Percentiles rank a stretch among this genome's conserved stretches.
phyloP scores from a whole-genome alignment of 2,329 filamentous ascomycete genomes.

The Escovopsis sp. region DNA sequence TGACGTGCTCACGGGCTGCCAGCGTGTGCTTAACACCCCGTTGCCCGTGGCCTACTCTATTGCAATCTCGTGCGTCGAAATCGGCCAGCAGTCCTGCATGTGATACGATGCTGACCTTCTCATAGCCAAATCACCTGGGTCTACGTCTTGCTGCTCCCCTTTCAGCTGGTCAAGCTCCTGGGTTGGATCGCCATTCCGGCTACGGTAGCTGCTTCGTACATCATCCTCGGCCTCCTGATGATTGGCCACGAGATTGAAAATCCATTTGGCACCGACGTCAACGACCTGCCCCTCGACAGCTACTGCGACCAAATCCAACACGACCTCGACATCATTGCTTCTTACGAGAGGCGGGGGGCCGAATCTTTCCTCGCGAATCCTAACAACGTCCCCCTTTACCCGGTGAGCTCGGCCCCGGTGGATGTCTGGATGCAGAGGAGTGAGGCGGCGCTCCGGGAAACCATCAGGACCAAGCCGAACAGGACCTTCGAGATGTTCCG shows the following conservation, averaged over 20 bases:
- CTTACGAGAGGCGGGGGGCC: constrained; percentile 23
- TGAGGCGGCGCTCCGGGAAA: constrained; percentile 23
- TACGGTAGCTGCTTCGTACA: constrained; percentile 58
- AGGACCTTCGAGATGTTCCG: constrained; percentile 20
- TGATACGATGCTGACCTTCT: neutral
- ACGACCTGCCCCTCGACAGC: constrained; percentile 61
- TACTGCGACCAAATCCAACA: constrained; percentile 62
- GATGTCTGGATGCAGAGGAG: constrained; percentile 25
- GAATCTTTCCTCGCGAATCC: constrained; percentile 18
- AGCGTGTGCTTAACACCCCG: constrained; percentile 69
- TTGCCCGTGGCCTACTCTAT: constrained; percentile 74
- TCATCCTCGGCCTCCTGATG: constrained; percentile 59
- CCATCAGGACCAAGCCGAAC: constrained; percentile 26
- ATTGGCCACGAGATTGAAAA: constrained; percentile 78
- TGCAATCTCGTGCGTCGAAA: constrained; percentile 40
- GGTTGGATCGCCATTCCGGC: constrained; percentile 66
- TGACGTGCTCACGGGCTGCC: constrained; percentile 56
- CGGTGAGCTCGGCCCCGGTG: constrained; percentile 29
- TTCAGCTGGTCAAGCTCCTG: constrained; percentile 55
- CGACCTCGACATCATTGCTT: constrained; percentile 62
- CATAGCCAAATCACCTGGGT: constrained; percentile 65
- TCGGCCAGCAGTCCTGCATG: neutral
- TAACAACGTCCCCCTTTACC: constrained; percentile 41
- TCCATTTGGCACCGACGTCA: constrained; percentile 71
- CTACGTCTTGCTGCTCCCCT: constrained; percentile 67